phyloP scores from a whole-genome alignment of 352 stramenopile genomes.

The Phytophthora boehmeriae region DNA sequence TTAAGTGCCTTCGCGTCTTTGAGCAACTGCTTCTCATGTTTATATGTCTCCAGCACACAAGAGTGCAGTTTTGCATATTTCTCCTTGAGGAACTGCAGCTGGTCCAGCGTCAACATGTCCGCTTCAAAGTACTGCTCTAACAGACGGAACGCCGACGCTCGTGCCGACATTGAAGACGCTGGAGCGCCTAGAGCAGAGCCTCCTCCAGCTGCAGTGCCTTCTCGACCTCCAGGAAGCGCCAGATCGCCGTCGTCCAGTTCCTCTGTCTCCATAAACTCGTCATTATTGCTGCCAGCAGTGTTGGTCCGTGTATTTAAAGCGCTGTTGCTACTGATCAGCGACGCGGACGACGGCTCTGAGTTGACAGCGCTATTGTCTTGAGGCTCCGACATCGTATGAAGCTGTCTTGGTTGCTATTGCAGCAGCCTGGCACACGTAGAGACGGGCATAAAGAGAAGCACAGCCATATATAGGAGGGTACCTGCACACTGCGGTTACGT shows the following conservation, averaged over 20 bases:
- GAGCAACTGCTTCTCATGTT: conserved; percentile 81
- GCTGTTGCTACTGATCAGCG: conserved; percentile 16
- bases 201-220: conserved; percentile 18
- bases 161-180: conserved; percentile 53
- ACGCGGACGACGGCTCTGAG: not conserved
- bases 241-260: conserved; percentile 17
- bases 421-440: not conserved
- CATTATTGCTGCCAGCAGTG: conserved; percentile 16
- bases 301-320: conserved; percentile 1
- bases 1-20: conserved; percentile 86
- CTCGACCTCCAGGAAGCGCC: not conserved
- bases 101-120: conserved; percentile 80
- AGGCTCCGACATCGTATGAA: conserved; percentile 14
- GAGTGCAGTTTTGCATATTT: conserved; percentile 77
- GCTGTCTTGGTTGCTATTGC: not conserved
- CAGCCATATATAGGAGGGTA: conserved; percentile 13
- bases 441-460: not conserved
- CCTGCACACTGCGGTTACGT: not conserved
- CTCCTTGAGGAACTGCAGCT: conserved; percentile 84
- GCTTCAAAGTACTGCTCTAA: conserved; percentile 87
- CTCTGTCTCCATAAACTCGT: conserved; percentile 10
- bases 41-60: conserved; percentile 79
- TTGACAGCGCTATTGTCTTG: conserved; percentile 5
- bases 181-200: conserved; percentile 20
- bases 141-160: conserved; percentile 73